Evolutionary conservation across 2,329 filamentous ascomycete species (phyloP).

Genomic region (Colletotrichum chlorophyti): DNA sequence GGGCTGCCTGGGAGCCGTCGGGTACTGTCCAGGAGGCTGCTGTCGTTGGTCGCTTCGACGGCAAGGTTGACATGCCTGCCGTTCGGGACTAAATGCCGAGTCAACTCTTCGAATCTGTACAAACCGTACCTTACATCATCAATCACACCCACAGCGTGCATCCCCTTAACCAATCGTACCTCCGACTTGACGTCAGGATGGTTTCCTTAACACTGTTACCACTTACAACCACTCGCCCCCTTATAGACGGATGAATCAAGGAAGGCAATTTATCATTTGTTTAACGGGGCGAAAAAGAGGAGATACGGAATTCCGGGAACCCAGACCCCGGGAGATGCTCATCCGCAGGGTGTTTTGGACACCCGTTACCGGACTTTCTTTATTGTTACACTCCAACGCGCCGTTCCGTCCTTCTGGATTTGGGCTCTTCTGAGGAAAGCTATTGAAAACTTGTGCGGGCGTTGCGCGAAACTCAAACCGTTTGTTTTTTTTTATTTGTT

Average conservation of each 20-base stretch:
- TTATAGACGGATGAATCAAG: slow-evolving; percentile 26
- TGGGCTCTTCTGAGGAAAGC: neutral
- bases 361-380: slow-evolving; percentile 27
- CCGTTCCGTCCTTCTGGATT: slow-evolving; percentile 6
- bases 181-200: slow-evolving; percentile 27
- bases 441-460: neutral
- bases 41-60: neutral
- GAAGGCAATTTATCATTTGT: neutral
- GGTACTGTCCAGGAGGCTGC: slow-evolving; percentile 1
- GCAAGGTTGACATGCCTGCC: slow-evolving; percentile 26
- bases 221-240: slow-evolving; percentile 3
- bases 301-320: neutral
- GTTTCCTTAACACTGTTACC: slow-evolving; percentile 21
- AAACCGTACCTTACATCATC: slow-evolving; percentile 19
- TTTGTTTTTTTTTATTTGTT: neutral
- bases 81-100: slow-evolving; percentile 6
- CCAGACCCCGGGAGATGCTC: neutral
- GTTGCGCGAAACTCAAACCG: neutral
- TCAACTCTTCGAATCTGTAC: slow-evolving; percentile 10
- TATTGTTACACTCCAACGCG: slow-evolving; percentile 11
- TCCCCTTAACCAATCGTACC: neutral
- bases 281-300: neutral
- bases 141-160: neutral
- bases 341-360: slow-evolving; percentile 19
- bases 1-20: slow-evolving; percentile 7